Evolutionary conservation across 2,329 filamentous ascomycete species (phyloP), one percentile per base, ranked within the genome.

Genomic region (Xylariaceae sp.): DNA sequence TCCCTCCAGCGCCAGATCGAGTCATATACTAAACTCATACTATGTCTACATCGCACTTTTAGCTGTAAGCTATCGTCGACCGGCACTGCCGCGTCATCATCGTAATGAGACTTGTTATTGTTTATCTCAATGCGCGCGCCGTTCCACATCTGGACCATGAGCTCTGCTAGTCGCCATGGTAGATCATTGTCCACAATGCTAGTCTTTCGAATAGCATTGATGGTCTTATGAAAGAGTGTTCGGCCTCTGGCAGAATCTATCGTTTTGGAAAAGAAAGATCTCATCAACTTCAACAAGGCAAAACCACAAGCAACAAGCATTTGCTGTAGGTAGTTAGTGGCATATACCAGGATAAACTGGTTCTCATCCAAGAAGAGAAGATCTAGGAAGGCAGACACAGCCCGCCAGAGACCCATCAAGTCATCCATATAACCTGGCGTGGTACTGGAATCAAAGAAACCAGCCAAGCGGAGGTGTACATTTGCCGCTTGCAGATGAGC

Each of bases 91-190:
- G 78, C 73, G 58, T 85, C 82, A 50, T 81, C 78, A 56, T 79
- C 76, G 40, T 79, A 77, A 56, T 79, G 79, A 33, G 76, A 67
- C 41, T 79, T 78, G 66, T 76, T 74, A 63, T 76, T 75, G 63
- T 73, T 76, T 63, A 74, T 75, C 31, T 84, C 82, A 8, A 84
- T 73, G 9, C 82, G 78, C n/a, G 83, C 82, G 2, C 84, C 88
- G 66, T 92, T 91, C 89, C 90, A 95, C 73, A 95, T 88, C 75
- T 94, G 91, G 5, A 91, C 90, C 80, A 94, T 89, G n/a, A 95
- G 82, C 75, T 94, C 91, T 2, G 90, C 89, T 58, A 94, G 79
- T 28, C 91, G 84, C 80, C 89, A 91, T 51, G 91, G 87, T 9
- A 95, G 80, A 68, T 95, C 91, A 67, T 94, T 94, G 59, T 87